Evolutionary conservation across 805 yeast genomes (phyloP).

Genomic region (Kluyveromyces siamensis): DNA sequence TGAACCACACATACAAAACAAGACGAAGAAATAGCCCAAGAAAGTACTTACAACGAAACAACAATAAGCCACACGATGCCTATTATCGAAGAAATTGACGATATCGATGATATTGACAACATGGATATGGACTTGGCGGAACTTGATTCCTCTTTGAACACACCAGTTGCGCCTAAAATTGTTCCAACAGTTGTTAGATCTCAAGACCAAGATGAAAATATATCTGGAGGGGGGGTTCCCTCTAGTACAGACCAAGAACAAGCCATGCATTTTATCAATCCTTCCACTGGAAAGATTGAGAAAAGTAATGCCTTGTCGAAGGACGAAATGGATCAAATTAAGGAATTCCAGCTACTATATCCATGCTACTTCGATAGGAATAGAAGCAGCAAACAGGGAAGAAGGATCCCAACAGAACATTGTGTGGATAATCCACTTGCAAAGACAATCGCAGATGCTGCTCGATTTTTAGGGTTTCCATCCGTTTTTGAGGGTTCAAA

Average conservation of each 20-base stretch:
- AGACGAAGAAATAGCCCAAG: not conserved
- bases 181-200: conserved; percentile 54
- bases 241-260: not conserved
- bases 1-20: not conserved
- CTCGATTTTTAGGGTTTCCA: conserved; percentile 27
- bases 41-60: not conserved
- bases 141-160: conserved; percentile 61
- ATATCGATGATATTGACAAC: conserved; percentile 80
- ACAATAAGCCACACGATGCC: conserved; percentile 42
- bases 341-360: conserved; percentile 64
- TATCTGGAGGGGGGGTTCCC: conserved; percentile 4
- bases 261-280: conserved; percentile 16
- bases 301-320: conserved; percentile 31
- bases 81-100: conserved; percentile 59
- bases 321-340: conserved; percentile 56
- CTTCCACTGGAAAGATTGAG: conserved; percentile 23
- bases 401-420: conserved; percentile 59
- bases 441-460: conserved; percentile 70
- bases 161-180: conserved; percentile 66
- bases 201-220: conserved; percentile 38
- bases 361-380: conserved; percentile 87
- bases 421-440: conserved; percentile 89
- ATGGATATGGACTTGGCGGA: conserved; percentile 91
- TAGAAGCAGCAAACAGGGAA: conserved; percentile 70
- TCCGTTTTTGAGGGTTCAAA: conserved; percentile 67